Base-by-base conservation (phyloP, 2,329 filamentous ascomycete genomes). In the Lachnellula hyalina region DNA sequence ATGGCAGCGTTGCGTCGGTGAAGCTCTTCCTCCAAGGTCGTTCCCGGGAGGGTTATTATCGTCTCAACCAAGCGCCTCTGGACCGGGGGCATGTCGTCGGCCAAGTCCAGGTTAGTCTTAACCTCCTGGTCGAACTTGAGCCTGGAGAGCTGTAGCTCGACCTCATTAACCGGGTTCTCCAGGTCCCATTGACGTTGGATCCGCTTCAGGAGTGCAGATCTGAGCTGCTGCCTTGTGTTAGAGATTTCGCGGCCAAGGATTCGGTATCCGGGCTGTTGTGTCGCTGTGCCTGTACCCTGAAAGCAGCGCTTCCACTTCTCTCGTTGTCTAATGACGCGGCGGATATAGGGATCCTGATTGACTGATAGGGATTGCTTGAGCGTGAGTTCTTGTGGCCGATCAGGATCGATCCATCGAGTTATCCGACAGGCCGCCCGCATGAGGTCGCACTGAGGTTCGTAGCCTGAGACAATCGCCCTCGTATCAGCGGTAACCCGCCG, bases 61-160 rank as follows among this genome's bases (percentile, higher is more conserved):
- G 56, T 62, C 53, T 65, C 56, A n/a, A 59, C 62, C 42, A 67
- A 62, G 52, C 56, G 60, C 55, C 63, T 65, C 54, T 68, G 48
- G 23, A 60, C 17, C 47, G 57, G 51, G 11, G 62, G 61, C 53
- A 69, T 60, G 35, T 64, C 49, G 54, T 62, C 54, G 40, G 51
- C 52, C 41, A 47, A 48, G 45, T 57, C 44, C 32, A 64, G 49
- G 48, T 54, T 60, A 41, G 55, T 61, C 55, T 57, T 54, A 17
- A 54, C 47, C 36, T 55, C 52, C 36, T 56, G 44, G 51, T 28
- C 50, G 34, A 57, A 23, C 48, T 56, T 55, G 44, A 60, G 25
- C 36, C 56, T 36, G 49, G 55, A 57, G 36, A 63, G 56, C 51
- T 63, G 51, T 46, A 15, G 50, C 58, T 63, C 49, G 45, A 62